Conservation (phyloP, 176 grass and related monocot genomes). For the Calamus simplicifolius region DNA sequence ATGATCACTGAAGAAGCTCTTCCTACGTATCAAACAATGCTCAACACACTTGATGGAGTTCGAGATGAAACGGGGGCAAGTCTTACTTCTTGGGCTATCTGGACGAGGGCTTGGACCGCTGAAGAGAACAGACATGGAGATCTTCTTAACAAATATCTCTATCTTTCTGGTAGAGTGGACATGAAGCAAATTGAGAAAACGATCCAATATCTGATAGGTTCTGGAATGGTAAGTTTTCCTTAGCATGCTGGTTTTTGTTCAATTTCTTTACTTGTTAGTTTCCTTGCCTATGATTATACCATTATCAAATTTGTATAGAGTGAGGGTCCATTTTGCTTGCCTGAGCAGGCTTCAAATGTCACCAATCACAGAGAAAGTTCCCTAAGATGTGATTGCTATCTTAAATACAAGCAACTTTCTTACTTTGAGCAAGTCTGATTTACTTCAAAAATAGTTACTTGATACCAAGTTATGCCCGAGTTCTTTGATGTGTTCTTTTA, state of each 20-base stretch:
- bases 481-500: no score
- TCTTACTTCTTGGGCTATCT: slow-evolving; percentile 22
- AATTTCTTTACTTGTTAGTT: neutral
- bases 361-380: no score
- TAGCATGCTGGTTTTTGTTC: neutral
- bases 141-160: slow-evolving; percentile 23
- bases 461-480: no score
- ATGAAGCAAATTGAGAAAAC: slow-evolving; percentile 28
- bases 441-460: no score
- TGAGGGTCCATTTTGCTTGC: no score
- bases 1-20: slow-evolving; percentile 27
- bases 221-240: slow-evolving; percentile 12
- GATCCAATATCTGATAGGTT: slow-evolving; percentile 23
- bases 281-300: neutral
- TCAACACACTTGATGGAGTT: slow-evolving; percentile 19
- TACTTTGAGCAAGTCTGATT: no score
- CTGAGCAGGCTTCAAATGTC: no score
- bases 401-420: no score
- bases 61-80: slow-evolving; percentile 22
- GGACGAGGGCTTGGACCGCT: slow-evolving; percentile 22
- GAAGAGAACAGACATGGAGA: slow-evolving; percentile 27
- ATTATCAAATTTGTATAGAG: no score
- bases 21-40: slow-evolving; percentile 23
- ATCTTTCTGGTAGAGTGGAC: slow-evolving; percentile 24
- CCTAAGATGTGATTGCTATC: no score